Evolutionary conservation across 1,139 yeast species (phyloP).

Genomic region (Zygotorulaspora mrakii): DNA sequence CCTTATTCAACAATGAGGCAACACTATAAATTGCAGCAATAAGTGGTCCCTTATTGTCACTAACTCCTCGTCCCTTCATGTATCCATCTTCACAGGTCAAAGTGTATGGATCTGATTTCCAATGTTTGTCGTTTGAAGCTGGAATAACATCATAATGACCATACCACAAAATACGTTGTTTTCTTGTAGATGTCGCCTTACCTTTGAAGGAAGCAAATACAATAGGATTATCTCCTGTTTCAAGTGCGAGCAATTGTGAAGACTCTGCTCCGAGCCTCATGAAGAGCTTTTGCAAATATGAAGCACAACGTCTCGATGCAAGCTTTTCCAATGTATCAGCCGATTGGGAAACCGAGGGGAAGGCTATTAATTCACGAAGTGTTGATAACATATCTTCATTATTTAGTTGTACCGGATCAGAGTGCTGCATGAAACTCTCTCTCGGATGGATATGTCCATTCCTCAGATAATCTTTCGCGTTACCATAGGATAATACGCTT

Average conservation of each 20-base stretch:
- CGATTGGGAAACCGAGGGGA: conserved; percentile 70
- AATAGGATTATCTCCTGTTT: conserved; percentile 71
- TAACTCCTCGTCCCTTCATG: conserved; percentile 85
- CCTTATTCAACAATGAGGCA: conserved; percentile 58
- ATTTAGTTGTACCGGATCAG: conserved; percentile 29
- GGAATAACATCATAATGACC: conserved; percentile 94
- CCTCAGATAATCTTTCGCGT: conserved; percentile 1
- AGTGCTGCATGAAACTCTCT: conserved; percentile 10
- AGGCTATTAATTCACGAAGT: conserved; percentile 59
- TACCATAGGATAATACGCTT: conserved; percentile 7
- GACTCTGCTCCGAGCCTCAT: conserved; percentile 67
- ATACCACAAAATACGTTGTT: conserved; percentile 66
- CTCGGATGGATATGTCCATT: conserved; percentile 3
- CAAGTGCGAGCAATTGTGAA: conserved; percentile 67
- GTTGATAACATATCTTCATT: conserved; percentile 65
- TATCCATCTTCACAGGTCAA: conserved; percentile 79
- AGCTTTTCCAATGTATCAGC: conserved; percentile 57
- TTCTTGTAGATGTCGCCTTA: conserved; percentile 27
- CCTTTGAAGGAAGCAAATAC: conserved; percentile 69
- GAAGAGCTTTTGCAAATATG: conserved; percentile 60
- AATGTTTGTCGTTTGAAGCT: conserved; percentile 55
- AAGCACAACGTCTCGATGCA: conserved; percentile 86
- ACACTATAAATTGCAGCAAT: conserved; percentile 88
- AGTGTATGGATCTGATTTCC: conserved; percentile 78
- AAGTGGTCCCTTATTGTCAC: conserved; percentile 93